Evolutionary conservation across 164 flowering plant genomes (phyloP).

Genomic region (Umbellularia californica): DNA sequence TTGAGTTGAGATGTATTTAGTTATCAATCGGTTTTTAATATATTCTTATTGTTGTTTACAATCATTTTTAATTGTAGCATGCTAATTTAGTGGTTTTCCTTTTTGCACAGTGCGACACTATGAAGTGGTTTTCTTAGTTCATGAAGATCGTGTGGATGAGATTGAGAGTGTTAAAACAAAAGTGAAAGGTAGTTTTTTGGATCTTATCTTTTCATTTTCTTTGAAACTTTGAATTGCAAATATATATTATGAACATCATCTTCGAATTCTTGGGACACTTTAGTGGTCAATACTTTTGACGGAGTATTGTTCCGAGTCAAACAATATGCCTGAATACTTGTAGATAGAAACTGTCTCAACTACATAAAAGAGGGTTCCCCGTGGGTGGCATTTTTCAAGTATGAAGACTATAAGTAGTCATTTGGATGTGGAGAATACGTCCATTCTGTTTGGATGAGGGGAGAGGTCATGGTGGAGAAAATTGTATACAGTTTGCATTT

Average conservation of each 20-base stretch:
- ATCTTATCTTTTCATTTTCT: neutral
- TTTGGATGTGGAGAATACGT: no score
- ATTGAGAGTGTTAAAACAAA: constrained; percentile 70
- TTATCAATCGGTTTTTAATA: no score
- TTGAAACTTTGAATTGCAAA: neutral
- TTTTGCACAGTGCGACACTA: constrained; percentile 77
- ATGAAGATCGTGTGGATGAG: constrained; percentile 68
- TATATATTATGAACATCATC: neutral
- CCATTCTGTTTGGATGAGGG: no score
- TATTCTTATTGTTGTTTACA: no score
- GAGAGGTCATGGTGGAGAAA: no score
- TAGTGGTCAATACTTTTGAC: neutral
- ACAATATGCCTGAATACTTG: neutral
- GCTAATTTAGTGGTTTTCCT: neutral
- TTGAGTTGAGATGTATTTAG: no score
- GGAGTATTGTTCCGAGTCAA: neutral
- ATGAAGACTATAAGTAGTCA: no score
- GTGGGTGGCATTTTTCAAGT: neutral
- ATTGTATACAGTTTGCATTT: no score
- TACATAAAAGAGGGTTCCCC: neutral
- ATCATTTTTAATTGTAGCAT: neutral
- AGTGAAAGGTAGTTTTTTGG: constrained; percentile 52
- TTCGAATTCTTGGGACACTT: neutral
- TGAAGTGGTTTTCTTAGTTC: constrained; percentile 87
- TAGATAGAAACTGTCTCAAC: neutral